These are phyloP conservation scores for Neofusicoccum cordaticola DNA, from an alignment of 2,329 filamentous ascomycete species.

Conservation along the genomic window DNA sequence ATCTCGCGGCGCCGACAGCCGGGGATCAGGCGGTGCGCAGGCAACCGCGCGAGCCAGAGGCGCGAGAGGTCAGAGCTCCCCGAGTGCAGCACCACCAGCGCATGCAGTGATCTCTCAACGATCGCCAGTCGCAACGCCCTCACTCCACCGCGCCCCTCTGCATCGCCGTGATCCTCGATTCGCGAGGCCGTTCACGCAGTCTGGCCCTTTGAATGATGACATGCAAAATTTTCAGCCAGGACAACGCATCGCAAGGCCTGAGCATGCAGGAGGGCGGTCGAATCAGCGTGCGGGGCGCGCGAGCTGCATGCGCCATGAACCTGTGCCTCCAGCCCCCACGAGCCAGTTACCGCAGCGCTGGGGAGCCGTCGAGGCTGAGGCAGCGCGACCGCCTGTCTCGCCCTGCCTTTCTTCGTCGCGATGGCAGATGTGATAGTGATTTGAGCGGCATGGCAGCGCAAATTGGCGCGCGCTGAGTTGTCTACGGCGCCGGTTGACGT, in stretches of 20 bases:
- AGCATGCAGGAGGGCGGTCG: constrained; percentile 12
- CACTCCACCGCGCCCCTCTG: constrained; percentile 8
- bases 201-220: constrained; percentile 9
- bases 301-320: constrained; percentile 4
- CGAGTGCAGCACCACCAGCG: neutral
- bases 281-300: constrained; percentile 2
- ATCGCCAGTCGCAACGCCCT: neutral
- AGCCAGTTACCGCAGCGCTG: constrained; percentile 2
- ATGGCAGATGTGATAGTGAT: constrained; percentile 15
- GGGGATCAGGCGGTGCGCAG: neutral
- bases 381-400: neutral
- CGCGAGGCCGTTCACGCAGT: neutral
- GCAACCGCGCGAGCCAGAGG: too few relatives aligned
- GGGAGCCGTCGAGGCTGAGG: constrained; percentile 7
- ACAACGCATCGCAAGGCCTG: constrained; percentile 10
- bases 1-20: neutral
- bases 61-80: neutral
- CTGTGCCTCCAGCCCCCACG: constrained; percentile 7
- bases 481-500: neutral
- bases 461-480: constrained; percentile 3
- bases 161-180: constrained; percentile 16
- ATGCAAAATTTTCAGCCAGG: constrained; percentile 11
- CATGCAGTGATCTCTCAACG: constrained; percentile 8
- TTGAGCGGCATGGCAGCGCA: neutral
- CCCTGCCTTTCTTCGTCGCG: constrained; percentile 7